Percentiles rank a stretch among this genome's conserved stretches.
Conservation (phyloP, 2,329 filamentous ascomycete genomes). For the Orbilia javanica region DNA sequence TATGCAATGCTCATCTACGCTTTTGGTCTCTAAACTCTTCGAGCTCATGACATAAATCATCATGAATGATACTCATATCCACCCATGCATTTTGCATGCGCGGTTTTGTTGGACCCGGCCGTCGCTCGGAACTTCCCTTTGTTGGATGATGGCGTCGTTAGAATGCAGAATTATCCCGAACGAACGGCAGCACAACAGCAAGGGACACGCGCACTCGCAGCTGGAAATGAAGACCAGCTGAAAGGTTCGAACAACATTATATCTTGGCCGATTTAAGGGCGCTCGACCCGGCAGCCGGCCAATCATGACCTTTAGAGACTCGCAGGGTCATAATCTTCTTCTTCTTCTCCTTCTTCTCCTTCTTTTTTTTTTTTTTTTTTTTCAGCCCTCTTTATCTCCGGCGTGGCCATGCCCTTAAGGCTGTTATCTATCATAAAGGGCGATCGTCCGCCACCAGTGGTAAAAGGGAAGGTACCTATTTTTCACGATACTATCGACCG, state of each 20-base stretch:
- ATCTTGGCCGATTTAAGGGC: not conserved
- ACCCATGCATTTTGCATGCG: not conserved
- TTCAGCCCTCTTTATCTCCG: not conserved
- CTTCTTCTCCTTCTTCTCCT: not conserved
- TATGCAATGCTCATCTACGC: not conserved
- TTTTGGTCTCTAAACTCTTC: not conserved
- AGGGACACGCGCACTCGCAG: not conserved
- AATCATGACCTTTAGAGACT: not conserved
- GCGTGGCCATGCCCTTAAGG: not conserved
- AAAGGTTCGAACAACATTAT: not conserved
- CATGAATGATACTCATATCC: not conserved
- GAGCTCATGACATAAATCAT: not conserved
- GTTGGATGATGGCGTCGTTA: not conserved
- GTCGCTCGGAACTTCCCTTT: constrained; percentile 10
- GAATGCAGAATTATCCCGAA: not conserved
- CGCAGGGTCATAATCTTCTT: not conserved
- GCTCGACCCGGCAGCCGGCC: not conserved
- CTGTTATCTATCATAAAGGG: constrained; percentile 9
- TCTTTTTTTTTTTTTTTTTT: not conserved
- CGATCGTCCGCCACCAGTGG: constrained; percentile 1
- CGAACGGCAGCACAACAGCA: not conserved
- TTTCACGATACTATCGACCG: not conserved
- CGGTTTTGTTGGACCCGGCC: not conserved
- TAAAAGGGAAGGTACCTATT: constrained; percentile 23
- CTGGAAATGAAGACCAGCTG: constrained; percentile 17